Evolutionary conservation across 2,329 filamentous ascomycete genomes (phyloP), one percentile per base, ranked within the genome.

Genomic region (Capronia coronata): DNA sequence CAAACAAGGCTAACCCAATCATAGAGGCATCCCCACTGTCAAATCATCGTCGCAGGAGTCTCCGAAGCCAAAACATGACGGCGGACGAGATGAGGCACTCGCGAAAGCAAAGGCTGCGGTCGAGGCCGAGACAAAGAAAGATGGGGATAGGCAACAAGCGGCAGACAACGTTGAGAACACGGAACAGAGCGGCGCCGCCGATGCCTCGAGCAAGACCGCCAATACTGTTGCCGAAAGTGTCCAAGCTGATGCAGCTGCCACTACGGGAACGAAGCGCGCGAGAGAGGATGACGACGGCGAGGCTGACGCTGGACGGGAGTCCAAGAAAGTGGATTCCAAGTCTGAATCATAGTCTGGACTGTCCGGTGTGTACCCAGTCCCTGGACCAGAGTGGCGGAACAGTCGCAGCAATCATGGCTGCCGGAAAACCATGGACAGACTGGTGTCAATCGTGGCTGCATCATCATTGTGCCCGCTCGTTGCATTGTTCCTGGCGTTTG

Each of bases 321-420:
- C 68, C 19, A 76, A 76, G 65, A 76, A 76, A 62, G 66, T 71
- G 32, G 73, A 75, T 59, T 58, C 63, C 45, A 72, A 72, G 63
- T 66, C 51, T 23, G 57, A 57, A 27, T 48, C 44, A 14, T 37
- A 37, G n/a, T 11, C 43, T 23, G 32, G 16, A 32, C n/a, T 43
- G n/a, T n/a, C n/a, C n/a, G n/a, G n/a, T n/a, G n/a, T n/a, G n/a
- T n/a, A n/a, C n/a, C n/a, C n/a, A n/a, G n/a, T n/a, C n/a, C n/a
- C n/a, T n/a, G n/a, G n/a, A n/a, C n/a, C n/a, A n/a, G n/a, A 7
- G 29, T 11, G 7, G 29, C 6, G 21, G 37, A n/a, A 39, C 14
- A 14, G 18, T 10, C n/a, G 46, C 30, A 38, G 46, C 43, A 16
- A 29, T 29, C 16, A 30, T 18, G 19, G 38, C 46, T 48, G 39